A percentile compares a stretch with the other conserved stretches of the same genome.
Evolutionary conservation across 169 alveolate species (phyloP).

Genomic region (Plasmodium relictum): DNA sequence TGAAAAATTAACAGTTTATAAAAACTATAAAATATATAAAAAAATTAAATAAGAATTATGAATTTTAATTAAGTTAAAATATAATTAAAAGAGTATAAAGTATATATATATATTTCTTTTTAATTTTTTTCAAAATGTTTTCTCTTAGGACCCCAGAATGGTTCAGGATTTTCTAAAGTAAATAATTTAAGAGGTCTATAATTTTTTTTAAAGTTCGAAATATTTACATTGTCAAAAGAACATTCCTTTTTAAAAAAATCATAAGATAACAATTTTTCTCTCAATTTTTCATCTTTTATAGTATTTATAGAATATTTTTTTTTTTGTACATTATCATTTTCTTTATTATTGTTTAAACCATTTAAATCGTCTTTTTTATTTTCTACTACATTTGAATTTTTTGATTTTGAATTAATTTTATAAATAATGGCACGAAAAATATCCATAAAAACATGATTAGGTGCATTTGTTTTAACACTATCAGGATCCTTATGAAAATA

Average conservation of each 20-base stretch:
- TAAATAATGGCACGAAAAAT: conserved; percentile 81
- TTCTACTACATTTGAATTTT: conserved; percentile 1
- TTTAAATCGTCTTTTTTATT: conserved; percentile 4
- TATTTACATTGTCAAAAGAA: conserved; percentile 51
- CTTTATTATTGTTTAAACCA: neutral
- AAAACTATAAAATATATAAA: conserved; percentile 5
- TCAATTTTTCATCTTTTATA: conserved; percentile 63
- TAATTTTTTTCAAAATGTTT: conserved; percentile 59
- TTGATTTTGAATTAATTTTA: conserved; percentile 67
- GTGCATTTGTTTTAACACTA: conserved; percentile 92
- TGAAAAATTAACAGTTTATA: too few relatives aligned
- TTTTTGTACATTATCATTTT: neutral
- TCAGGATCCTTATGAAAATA: conserved; percentile 94
- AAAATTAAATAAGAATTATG: neutral
- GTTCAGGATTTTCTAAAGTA: conserved; percentile 74
- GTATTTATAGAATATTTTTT: conserved; percentile 70
- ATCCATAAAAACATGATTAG: conserved; percentile 91
- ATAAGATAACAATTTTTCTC: conserved; percentile 48
- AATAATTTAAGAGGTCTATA: conserved; percentile 19
- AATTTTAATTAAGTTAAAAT: too few relatives aligned
- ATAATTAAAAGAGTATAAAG: too few relatives aligned
- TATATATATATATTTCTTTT: neutral
- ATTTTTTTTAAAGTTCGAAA: conserved; percentile 33
- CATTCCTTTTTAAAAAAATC: conserved; percentile 71
- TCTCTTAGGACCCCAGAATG: conserved; percentile 77